phyloP scores from a whole-genome alignment of 2,329 filamentous ascomycete genomes.

The Fusarium phyllophilum region DNA sequence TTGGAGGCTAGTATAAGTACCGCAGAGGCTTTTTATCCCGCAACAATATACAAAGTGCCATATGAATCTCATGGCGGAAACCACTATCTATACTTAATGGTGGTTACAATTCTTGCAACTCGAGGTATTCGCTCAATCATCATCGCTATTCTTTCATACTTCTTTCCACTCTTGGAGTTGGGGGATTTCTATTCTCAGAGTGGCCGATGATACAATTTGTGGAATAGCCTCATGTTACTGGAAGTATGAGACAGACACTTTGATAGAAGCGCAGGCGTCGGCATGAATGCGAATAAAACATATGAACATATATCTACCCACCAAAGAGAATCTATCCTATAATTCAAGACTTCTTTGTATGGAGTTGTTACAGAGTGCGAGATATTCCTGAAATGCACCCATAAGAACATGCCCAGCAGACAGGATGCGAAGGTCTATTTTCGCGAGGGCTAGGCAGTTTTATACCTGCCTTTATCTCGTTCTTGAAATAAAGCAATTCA shows the following conservation, averaged over 20 bases:
- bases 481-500: background rate
- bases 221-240: no score
- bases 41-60: background rate
- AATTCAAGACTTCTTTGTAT: no score
- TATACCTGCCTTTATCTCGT: fast-evolving
- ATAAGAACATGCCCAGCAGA: fast-evolving
- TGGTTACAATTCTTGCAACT: background rate
- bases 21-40: background rate
- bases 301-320: no score
- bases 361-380: background rate
- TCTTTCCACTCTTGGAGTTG: fast-evolving
- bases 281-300: no score
- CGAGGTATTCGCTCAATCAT: fast-evolving
- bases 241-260: no score
- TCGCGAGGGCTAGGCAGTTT: fast-evolving
- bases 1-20: background rate
- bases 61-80: no score
- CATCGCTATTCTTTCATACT: fast-evolving
- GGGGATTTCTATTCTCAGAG: no score
- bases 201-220: no score
- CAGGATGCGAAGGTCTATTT: fast-evolving
- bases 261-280: no score
- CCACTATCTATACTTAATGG: background rate
- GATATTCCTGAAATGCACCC: fast-evolving
- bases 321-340: no score